phyloP scores from a whole-genome alignment of 2,329 filamentous ascomycete genomes.

The Pyricularia sp. region DNA sequence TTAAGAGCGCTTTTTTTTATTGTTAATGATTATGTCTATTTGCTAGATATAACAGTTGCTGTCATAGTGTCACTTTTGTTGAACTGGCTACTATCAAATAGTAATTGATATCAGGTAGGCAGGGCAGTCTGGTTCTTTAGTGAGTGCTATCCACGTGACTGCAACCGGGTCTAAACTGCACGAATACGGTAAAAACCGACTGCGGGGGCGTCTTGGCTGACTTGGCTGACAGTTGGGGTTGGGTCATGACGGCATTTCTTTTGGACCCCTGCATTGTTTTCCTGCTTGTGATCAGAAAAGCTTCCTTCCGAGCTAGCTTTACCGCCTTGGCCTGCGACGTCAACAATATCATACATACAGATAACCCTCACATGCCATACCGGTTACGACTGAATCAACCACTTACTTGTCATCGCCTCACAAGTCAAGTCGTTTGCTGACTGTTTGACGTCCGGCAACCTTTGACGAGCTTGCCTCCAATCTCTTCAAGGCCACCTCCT shows the following conservation, averaged over 20 bases:
- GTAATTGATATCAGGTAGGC: too few relatives aligned
- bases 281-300: constrained; percentile 7
- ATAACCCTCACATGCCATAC: neutral
- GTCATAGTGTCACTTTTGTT: neutral
- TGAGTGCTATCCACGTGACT: neutral
- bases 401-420: neutral
- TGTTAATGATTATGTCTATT: neutral
- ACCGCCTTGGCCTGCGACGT: constrained; percentile 1
- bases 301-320: constrained; percentile 3
- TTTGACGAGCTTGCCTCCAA: neutral
- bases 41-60: neutral
- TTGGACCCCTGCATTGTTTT: constrained; percentile 4
- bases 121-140: neutral
- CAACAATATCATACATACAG: neutral
- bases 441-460: neutral
- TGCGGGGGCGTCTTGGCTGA: neutral
- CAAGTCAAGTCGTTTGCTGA: neutral
- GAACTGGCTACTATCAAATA: too few relatives aligned
- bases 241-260: constrained; percentile 6
- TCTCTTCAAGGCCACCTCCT: neutral
- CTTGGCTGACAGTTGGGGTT: constrained; percentile 1
- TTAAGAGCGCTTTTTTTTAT: neutral
- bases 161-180: neutral
- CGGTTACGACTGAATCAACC: neutral
- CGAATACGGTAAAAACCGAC: neutral